Evolutionary conservation across 345 rosid genomes (phyloP), one percentile per base, ranked within the genome.

Genomic region (Gossypium herbaceum): DNA sequence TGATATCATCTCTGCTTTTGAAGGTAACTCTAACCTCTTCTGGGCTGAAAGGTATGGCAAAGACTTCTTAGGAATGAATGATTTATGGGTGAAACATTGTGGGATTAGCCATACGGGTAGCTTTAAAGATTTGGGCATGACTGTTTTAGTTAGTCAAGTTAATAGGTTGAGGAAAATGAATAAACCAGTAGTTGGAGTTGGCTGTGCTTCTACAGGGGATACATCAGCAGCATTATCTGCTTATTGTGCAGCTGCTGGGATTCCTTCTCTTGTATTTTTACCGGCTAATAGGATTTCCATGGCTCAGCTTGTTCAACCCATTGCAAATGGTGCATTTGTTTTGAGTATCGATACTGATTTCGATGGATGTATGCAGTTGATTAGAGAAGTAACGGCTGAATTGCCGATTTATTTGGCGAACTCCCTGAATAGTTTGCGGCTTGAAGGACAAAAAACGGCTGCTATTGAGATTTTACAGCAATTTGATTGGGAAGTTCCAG

Each of bases 41-140:
- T 91, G 97, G 98, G 97, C 98, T 0, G 98, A 93, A 88, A 80
- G 92, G 39, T 93, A 80, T 63, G 97, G 98, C 25, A 88, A 91
- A 71, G 78, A 85, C 78, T 90, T 88, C 69, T 48, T 90, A 27
- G 93, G 84, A 8, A 93, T 93, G 98, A 87, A 84, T 45, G 97
- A 93, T 84, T 74, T 93, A 63, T 93, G 98, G 98, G 97, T 93
- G 5, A 93, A 93, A 78, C 98, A 93, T 55, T 93, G 98, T 27
- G 98, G 97, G 17, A 93, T 91, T 76, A 87, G 93, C 78, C 98
- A 93, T 61, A 91, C 98, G 0, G 98, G 98, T 1, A 93, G 98
- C 75, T 93, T 93, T 66, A 93, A 93, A 80, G 98, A 93, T 81
- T 78, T 93, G 68, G 98, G 98, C 0, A 93, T 93, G 97, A 93